Percentiles rank a stretch among this genome's conserved stretches.
Conservation (phyloP, 2,329 filamentous ascomycete genomes). For the Xylariaceae sp. region DNA sequence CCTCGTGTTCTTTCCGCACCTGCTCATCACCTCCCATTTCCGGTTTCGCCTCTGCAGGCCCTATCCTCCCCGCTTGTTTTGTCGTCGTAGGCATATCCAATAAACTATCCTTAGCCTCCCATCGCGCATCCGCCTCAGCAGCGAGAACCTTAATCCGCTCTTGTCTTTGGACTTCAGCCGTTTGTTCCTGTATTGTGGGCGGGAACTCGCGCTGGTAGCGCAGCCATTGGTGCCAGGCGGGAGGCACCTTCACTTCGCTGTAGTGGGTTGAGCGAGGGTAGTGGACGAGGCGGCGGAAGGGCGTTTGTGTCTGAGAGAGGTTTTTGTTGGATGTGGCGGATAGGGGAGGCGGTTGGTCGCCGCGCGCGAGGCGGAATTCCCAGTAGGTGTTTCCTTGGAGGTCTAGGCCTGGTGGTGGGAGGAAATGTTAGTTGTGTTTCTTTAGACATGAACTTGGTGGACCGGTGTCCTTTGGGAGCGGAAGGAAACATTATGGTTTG, state of each 20-base stretch:
- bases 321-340: no score
- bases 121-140: conserved; percentile 59
- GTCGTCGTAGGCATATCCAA: conserved; percentile 27
- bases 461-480: no score
- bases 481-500: no score
- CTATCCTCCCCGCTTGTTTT: conserved; percentile 17
- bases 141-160: conserved; percentile 53
- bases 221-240: conserved; percentile 67
- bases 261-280: conserved; percentile 53
- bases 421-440: neutral
- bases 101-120: conserved; percentile 54
- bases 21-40: conserved; percentile 1
- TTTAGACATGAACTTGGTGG: no score
- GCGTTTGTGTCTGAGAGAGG: conserved; percentile 14
- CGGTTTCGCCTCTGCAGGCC: neutral
- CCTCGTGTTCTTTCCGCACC: conserved; percentile 5
- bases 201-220: conserved; percentile 54
- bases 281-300: conserved; percentile 58
- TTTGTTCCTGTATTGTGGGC: conserved; percentile 56
- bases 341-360: no score
- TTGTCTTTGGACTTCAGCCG: conserved; percentile 49
- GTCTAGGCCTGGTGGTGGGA: conserved; percentile 53
- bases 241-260: conserved; percentile 53
- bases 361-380: conserved; percentile 56
- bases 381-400: conserved; percentile 66